phyloP scores from a whole-genome alignment of 2,329 filamentous ascomycete genomes.

The Aspergillus japonicus region DNA sequence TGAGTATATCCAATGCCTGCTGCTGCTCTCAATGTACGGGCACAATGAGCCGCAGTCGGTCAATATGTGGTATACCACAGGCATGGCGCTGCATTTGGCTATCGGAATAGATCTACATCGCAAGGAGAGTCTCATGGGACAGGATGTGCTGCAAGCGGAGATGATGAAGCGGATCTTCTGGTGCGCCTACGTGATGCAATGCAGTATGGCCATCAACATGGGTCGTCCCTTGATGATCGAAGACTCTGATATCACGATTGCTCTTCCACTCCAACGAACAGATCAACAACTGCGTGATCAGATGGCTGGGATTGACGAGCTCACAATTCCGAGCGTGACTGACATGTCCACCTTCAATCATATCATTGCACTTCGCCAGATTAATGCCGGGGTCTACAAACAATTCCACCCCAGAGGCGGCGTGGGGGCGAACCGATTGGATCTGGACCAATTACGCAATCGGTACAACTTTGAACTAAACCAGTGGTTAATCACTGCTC shows the following conservation, averaged over 20 bases:
- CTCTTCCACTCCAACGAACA: constrained; percentile 17
- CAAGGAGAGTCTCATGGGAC: constrained; percentile 14
- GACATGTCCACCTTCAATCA: constrained; percentile 28
- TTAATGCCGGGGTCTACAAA: constrained; percentile 24
- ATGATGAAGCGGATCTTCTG: constrained; percentile 27
- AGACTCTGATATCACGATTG: constrained; percentile 25
- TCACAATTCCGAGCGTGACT: constrained; percentile 1
- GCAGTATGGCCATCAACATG: constrained; percentile 27
- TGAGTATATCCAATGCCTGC: constrained; percentile 26
- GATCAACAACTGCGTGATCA: constrained; percentile 15
- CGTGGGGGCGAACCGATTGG: not conserved
- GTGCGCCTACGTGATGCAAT: constrained; percentile 26
- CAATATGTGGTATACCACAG: constrained; percentile 26
- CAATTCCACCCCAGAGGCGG: constrained; percentile 19
- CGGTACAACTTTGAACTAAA: constrained; percentile 15
- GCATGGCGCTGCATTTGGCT: constrained; percentile 22
- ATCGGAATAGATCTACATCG: constrained; percentile 25
- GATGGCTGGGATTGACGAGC: not conserved
- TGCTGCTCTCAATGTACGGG: constrained; percentile 28
- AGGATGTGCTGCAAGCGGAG: constrained; percentile 16
- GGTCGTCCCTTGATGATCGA: constrained; percentile 25
- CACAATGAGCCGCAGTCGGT: constrained; percentile 27
- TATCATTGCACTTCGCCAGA: constrained; percentile 25
- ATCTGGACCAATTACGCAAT: constrained; percentile 4
- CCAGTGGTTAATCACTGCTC: constrained; percentile 25